These are phyloP conservation scores for Phytophthora gonapodyides DNA, from an alignment of 352 stramenopile species.

Conservation along the genomic window DNA sequence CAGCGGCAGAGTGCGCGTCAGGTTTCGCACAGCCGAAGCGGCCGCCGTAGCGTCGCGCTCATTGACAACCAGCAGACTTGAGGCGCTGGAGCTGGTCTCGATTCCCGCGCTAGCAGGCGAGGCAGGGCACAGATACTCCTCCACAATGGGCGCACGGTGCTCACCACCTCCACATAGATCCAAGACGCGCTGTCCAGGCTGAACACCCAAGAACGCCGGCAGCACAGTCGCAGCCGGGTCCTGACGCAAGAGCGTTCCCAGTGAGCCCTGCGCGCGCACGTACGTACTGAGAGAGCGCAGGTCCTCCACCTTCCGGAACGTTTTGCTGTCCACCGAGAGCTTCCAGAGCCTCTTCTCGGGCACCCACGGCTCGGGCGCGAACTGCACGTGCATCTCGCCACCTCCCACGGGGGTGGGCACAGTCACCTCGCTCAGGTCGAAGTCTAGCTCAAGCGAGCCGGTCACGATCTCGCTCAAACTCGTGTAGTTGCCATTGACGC, in stretches of 20 bases:
- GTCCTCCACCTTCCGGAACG: constrained; percentile 86
- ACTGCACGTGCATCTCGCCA: constrained; percentile 56
- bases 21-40: constrained; percentile 53
- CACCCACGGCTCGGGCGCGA: constrained; percentile 72
- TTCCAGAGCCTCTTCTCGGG: constrained; percentile 76
- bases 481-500: constrained; percentile 86
- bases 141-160: constrained; percentile 62
- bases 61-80: constrained; percentile 69
- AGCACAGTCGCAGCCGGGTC: constrained; percentile 97
- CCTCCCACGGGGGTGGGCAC: constrained; percentile 62
- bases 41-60: constrained; percentile 62
- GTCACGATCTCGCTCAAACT: constrained; percentile 83
- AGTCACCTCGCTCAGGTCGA: constrained; percentile 55
- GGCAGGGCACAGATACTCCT: constrained; percentile 42
- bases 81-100: constrained; percentile 17
- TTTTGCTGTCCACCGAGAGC: constrained; percentile 72
- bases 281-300: constrained; percentile 93
- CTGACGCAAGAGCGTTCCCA: constrained; percentile 92
- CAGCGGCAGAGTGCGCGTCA: constrained; percentile 61
- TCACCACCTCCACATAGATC: constrained; percentile 76
- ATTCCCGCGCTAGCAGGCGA: constrained; percentile 19
- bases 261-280: constrained; percentile 88
- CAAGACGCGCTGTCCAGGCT: constrained; percentile 78
- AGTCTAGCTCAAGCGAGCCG: constrained; percentile 72
- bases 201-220: constrained; percentile 92